phyloP scores from a whole-genome alignment of 306 rosid species.

The Trichosanthes cucumerina region DNA sequence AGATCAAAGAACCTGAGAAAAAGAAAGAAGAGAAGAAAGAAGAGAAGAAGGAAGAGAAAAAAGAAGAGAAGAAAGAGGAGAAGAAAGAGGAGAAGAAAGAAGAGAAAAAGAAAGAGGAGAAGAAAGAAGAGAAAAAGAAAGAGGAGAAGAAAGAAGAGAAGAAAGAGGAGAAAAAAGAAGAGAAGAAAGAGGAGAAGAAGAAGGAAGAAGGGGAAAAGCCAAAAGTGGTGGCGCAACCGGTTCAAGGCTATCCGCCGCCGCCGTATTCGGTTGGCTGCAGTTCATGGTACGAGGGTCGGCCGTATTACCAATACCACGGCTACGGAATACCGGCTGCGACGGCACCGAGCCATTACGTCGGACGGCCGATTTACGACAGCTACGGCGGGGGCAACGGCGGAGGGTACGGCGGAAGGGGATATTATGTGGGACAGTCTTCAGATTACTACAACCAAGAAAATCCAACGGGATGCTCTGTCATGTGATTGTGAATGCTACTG shows the following conservation, averaged over 20 bases:
- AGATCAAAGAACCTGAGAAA: constrained; percentile 14
- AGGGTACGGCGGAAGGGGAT: constrained; percentile 16
- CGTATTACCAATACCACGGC: constrained; percentile 11
- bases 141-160: background rate
- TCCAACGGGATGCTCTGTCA: background rate
- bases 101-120: background rate
- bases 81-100: background rate
- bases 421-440: background rate
- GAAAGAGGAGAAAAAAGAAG: background rate
- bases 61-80: background rate
- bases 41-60: background rate
- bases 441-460: constrained; percentile 8
- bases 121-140: background rate
- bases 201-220: background rate
- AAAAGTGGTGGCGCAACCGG: background rate
- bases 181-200: background rate
- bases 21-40: background rate
- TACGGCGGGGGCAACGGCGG: constrained; percentile 10
- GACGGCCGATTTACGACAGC: constrained; percentile 30
- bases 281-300: constrained; percentile 15
- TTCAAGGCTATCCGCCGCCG: constrained; percentile 11
- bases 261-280: background rate
- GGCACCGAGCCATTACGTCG: constrained; percentile 4
- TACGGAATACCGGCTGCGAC: constrained; percentile 16
- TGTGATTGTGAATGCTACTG: constrained; percentile 7